Conservation (phyloP, 495 filamentous ascomycete species). For the Penicillium chermesinum region DNA sequence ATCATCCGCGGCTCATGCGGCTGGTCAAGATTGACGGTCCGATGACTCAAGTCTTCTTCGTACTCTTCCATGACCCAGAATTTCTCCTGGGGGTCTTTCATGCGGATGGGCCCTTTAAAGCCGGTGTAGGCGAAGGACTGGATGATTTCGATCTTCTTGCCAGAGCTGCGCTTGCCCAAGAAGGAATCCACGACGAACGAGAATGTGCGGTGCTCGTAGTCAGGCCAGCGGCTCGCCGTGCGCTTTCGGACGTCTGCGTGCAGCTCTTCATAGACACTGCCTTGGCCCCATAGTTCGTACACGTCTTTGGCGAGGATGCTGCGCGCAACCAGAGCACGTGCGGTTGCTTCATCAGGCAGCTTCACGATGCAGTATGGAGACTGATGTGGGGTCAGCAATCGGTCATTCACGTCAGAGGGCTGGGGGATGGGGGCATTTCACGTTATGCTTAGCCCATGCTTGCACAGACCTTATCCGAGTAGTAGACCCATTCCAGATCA, state of each 20-base stretch:
- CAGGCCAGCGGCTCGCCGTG: conserved; percentile 59
- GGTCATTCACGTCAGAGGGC: neutral
- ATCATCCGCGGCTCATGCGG: conserved; percentile 51
- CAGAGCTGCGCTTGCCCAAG: conserved; percentile 57
- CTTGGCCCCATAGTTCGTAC: conserved; percentile 83
- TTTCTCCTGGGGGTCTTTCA: conserved; percentile 65
- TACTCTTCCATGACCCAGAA: conserved; percentile 81
- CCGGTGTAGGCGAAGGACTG: conserved; percentile 72
- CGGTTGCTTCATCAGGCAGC: conserved; percentile 60
- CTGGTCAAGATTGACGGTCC: conserved; percentile 18
- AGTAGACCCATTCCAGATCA: conserved; percentile 64
- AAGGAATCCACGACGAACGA: conserved; percentile 77
- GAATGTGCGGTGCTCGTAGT: conserved; percentile 61
- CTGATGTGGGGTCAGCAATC: conserved; percentile 39
- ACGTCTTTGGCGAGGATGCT: conserved; percentile 76
- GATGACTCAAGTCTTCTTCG: conserved; percentile 38
- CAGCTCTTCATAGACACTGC: conserved; percentile 59
- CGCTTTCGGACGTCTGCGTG: conserved; percentile 56
- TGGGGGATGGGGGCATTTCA: no score
- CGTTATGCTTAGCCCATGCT: neutral
- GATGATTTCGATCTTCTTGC: conserved; percentile 63
- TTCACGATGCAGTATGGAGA: conserved; percentile 81
- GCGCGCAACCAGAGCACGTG: conserved; percentile 61
- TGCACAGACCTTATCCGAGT: conserved; percentile 62
- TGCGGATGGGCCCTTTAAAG: conserved; percentile 69